These are phyloP conservation scores for Neonectria punicea DNA, from an alignment of 2,329 filamentous ascomycete genomes.

Conservation along the genomic window DNA sequence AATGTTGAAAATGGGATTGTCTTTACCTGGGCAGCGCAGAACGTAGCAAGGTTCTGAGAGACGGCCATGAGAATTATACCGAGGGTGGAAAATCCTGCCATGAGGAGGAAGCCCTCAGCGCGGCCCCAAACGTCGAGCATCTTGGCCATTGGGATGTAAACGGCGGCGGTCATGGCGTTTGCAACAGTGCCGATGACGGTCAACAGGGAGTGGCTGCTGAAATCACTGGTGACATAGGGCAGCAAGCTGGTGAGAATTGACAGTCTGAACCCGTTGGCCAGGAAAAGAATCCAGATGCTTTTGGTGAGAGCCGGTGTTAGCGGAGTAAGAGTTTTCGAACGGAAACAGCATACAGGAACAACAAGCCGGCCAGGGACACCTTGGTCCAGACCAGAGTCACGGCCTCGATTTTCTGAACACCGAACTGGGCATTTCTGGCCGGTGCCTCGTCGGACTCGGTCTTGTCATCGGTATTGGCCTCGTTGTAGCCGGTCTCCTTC, in stretches of 20 bases:
- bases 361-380: slow-evolving; percentile 45
- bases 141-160: slow-evolving; percentile 71
- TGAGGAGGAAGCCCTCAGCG: slow-evolving; percentile 67
- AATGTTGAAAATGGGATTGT: not conserved
- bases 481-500: slow-evolving; percentile 19
- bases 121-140: slow-evolving; percentile 72
- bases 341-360: slow-evolving; percentile 45
- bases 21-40: slow-evolving; percentile 62
- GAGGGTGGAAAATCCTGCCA: slow-evolving; percentile 58
- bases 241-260: slow-evolving; percentile 54
- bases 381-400: slow-evolving; percentile 55
- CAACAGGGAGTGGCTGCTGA: slow-evolving; percentile 63
- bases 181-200: slow-evolving; percentile 65
- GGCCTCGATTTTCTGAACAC: slow-evolving; percentile 56
- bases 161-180: slow-evolving; percentile 64
- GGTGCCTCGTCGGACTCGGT: slow-evolving; percentile 23
- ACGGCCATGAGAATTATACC: slow-evolving; percentile 70
- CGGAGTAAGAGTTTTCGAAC: not conserved
- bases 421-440: slow-evolving; percentile 42
- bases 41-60: slow-evolving; percentile 54
- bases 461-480: slow-evolving; percentile 1
- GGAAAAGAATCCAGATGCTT: slow-evolving; percentile 60
- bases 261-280: slow-evolving; percentile 60
- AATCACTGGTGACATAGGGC: slow-evolving; percentile 62
- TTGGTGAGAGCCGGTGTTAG: slow-evolving; percentile 30